A percentile compares a stretch with the other conserved stretches of the same genome.
Conservation (phyloP, 208 protist species). For the Crithidia acanthocephali region DNA sequence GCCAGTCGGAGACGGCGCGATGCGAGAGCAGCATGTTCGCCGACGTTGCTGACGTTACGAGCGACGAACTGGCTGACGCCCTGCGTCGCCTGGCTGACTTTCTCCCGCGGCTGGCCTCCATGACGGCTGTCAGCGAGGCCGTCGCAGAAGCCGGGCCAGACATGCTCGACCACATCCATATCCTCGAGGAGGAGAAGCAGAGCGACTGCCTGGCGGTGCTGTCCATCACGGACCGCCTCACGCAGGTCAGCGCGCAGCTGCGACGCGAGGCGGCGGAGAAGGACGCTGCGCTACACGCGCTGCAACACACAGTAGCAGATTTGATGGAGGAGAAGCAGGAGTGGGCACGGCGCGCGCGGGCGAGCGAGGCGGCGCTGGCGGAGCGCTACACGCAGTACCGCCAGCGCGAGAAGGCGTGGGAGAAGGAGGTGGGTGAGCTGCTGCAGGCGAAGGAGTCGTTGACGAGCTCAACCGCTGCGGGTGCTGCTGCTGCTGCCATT, state of each 20-base stretch:
- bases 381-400: constrained; percentile 30
- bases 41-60: background rate
- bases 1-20: background rate
- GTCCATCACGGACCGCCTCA: constrained; percentile 29
- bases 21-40: background rate
- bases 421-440: constrained; percentile 16
- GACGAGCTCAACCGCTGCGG: background rate
- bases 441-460: constrained; percentile 5
- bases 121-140: background rate
- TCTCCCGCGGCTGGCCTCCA: constrained; percentile 21
- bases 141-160: constrained; percentile 12
- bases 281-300: constrained; percentile 6
- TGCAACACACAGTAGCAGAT: constrained; percentile 17
- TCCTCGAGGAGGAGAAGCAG: constrained; percentile 29
- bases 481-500: background rate
- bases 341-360: constrained; percentile 25
- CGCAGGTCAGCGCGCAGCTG: constrained; percentile 10
- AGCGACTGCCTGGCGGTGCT: constrained; percentile 27
- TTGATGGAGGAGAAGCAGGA: constrained; percentile 32
- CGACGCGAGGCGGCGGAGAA: constrained; percentile 22
- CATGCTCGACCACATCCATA: constrained; percentile 21
- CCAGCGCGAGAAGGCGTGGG: constrained; percentile 28
- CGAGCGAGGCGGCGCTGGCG: constrained; percentile 27
- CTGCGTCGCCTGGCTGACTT: constrained; percentile 22
- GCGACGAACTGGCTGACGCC: constrained; percentile 11